Conservation (phyloP, 1,284 basidiomycete genomes). For the Rhodotorula sp. region DNA sequence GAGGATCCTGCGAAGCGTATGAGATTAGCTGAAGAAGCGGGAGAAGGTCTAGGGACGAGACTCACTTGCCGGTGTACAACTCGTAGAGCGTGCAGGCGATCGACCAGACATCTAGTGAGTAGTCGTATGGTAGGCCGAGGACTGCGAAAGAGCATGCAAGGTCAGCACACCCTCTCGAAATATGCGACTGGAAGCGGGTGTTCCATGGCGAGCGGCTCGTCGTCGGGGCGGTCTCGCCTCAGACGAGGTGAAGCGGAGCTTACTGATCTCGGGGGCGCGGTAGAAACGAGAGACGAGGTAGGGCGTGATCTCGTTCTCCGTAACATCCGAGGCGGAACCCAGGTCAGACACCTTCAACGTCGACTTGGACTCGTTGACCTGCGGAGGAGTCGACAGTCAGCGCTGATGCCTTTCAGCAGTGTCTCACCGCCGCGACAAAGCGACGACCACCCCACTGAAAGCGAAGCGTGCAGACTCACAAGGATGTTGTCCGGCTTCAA, state of each 20-base stretch:
- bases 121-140: slow-evolving; percentile 90
- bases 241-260: too few relatives aligned
- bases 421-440: not conserved
- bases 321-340: slow-evolving; percentile 88
- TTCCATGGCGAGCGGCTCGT: not conserved
- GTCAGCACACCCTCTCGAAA: not conserved
- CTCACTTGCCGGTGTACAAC: slow-evolving; percentile 84
- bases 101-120: slow-evolving; percentile 93
- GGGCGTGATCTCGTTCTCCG: slow-evolving; percentile 95
- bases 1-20: slow-evolving; percentile 61
- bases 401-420: not conserved
- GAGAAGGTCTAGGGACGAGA: not conserved
- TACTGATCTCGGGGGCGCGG: slow-evolving; percentile 97
- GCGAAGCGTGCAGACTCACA: slow-evolving; percentile 55
- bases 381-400: not conserved
- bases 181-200: not conserved
- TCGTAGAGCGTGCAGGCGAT: slow-evolving; percentile 97
- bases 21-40: not conserved
- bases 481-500: slow-evolving; percentile 96
- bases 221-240: not conserved
- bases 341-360: slow-evolving; percentile 92
- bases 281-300: slow-evolving; percentile 98
- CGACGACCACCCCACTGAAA: not conserved
- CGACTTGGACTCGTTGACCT: slow-evolving; percentile 95
- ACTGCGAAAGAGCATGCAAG: slow-evolving; percentile 57